Evolutionary conservation across 2,329 filamentous ascomycete species (phyloP), one percentile per base, ranked within the genome.

Genomic region (Zymoseptoria crescenta): DNA sequence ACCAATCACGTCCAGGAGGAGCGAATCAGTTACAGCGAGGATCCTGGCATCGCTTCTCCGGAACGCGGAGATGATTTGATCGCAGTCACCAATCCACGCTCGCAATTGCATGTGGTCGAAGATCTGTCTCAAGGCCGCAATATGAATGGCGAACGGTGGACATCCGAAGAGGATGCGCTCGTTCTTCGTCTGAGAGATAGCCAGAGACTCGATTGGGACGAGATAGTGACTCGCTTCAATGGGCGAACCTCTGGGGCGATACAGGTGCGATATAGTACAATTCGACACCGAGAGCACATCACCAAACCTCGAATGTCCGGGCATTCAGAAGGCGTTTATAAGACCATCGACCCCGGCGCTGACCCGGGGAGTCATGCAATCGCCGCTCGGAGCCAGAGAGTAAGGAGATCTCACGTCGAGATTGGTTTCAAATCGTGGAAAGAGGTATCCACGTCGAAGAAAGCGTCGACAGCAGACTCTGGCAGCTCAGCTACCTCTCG

Each of bases 111-210:
- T 45, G 35, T 45, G n/a, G 13, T 16, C 6, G 35, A 45, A 10
- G 35, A 45, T n/a, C 35, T 45, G 2, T 45, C 35, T 16, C 35
- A 16, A 45, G 35, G 35, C 3, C 35, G 10, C 4, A 45, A 45
- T 13, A 45, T 45, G 35, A 45, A 16, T 13, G 49, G 56, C 21
- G n/a, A 24, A 28, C 56, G 48, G 16, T 74, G 69, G 35, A 67
- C 65, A 2, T 28, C 49, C 4, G 67, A 72, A 28, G 72, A 74
- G 54, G 66, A 72, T 29, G 57, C 56, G 1, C 62, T 74, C 7
- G 62, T 80, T 0, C 72, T 75, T 4, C 72, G 73, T 35, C 56
- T 79, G 4, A 78, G 74, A 53, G 75, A 77, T 56, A 73, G 74
- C 0, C 72, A 75, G 35, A 63, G 65, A 5, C 59, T 70, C 3